Base-by-base conservation (phyloP, 2,329 filamentous ascomycete species). In the Arthrobotrys conoides region DNA sequence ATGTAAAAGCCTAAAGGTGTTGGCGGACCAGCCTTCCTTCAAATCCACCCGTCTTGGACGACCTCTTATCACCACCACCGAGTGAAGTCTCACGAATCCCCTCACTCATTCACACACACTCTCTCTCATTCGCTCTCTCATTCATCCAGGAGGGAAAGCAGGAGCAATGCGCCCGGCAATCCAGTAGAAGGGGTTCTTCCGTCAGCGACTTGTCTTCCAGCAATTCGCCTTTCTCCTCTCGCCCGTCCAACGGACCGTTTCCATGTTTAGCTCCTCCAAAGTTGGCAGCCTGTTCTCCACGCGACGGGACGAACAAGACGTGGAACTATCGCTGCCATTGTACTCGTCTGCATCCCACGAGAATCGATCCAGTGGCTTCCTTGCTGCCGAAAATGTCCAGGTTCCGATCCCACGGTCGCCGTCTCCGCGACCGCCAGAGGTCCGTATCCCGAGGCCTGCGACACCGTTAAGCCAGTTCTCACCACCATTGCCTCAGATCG, bases 341-440 rank as follows among this genome's bases (percentile, higher is more conserved):
- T 77, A 71, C 46, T 38, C 30, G 18, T 38, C 51, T 5, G 24
- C 49, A 24, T 48, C 66, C 61, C 65, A 71, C 30, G 73, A 77
- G 24, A 77, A 77, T 38, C 67, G 73, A 12, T 77, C 73, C 20
- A 71, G 73, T 30, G 73, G 73, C 22, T 77, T 77, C 20, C 73
- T 77, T 36, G 69, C 67, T 18, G 46, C 73, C 1, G 33, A 61
- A 18, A 61, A 59, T 68, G 27, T 59, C 65, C 49, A 65, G 6
- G 33, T 71, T 14, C 73, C 73, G 9, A 77, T 64, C 22, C 53
- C 73, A 22, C 67, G 73, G 22, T 67, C 73, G 27, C 48, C 67
- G 8, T 77, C 73, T n/a, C 73, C 73, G 20, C 61, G 73, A 30
- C 73, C 67, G 8, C 41, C 63, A 27, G 73, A 77, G 24, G 65